Conservation (phyloP, 1,139 yeast genomes). For the Lodderomyces pseudojiufengensis region DNA sequence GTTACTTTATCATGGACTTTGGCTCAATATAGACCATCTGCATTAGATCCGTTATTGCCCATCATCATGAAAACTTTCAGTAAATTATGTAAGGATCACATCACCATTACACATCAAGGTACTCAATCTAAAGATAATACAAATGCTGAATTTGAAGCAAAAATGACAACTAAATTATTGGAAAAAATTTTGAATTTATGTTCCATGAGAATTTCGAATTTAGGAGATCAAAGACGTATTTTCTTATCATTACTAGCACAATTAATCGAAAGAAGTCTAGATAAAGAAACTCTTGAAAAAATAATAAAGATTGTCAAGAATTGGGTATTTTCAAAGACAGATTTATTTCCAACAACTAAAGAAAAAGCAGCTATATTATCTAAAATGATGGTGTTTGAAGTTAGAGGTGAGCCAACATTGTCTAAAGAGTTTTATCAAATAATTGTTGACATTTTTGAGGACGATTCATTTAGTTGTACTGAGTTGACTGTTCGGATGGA, state of each 20-base stretch:
- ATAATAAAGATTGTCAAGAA: slow-evolving; percentile 75
- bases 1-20: slow-evolving; percentile 83
- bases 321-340: slow-evolving; percentile 86
- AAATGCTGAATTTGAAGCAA: slow-evolving; percentile 62
- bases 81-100: slow-evolving; percentile 84
- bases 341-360: slow-evolving; percentile 89
- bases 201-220: slow-evolving; percentile 71
- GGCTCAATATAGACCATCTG: slow-evolving; percentile 68
- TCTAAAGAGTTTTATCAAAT: slow-evolving; percentile 82
- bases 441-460: slow-evolving; percentile 84
- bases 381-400: slow-evolving; percentile 91
- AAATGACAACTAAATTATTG: slow-evolving; percentile 69
- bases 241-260: slow-evolving; percentile 85
- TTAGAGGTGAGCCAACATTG: slow-evolving; percentile 77
- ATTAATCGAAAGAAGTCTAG: slow-evolving; percentile 83
- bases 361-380: slow-evolving; percentile 94
- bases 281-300: slow-evolving; percentile 67
- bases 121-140: slow-evolving; percentile 24
- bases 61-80: slow-evolving; percentile 82
- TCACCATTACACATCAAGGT: slow-evolving; percentile 61
- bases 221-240: slow-evolving; percentile 91
- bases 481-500: slow-evolving; percentile 95
- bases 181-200: slow-evolving; percentile 76
- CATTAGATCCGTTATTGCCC: slow-evolving; percentile 71
- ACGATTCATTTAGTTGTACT: slow-evolving; percentile 72